These are phyloP conservation scores for Penicillium lividum DNA, from an alignment of 495 filamentous ascomycete species.

Conservation along the genomic window DNA sequence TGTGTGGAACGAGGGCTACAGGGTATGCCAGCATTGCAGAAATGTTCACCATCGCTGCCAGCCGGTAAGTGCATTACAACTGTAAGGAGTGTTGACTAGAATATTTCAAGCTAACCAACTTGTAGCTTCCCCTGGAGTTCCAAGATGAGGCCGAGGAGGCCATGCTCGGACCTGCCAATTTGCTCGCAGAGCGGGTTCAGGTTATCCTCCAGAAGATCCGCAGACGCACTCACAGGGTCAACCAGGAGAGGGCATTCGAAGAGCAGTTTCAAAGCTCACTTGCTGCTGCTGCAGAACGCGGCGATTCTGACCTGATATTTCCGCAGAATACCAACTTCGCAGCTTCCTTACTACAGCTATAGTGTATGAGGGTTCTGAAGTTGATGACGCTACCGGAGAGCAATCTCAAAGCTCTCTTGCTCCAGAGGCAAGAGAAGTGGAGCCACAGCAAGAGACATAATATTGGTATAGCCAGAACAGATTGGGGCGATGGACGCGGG, in stretches of 20 bases:
- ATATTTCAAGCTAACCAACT: background rate
- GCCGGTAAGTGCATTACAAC: background rate
- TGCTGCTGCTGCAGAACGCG: too few relatives aligned
- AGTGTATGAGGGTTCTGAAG: too few relatives aligned
- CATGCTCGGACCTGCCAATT: background rate
- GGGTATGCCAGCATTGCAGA: conserved; percentile 3
- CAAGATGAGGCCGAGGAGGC: background rate
- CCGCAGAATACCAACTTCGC: too few relatives aligned
- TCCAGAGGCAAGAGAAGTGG: background rate
- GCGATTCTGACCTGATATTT: too few relatives aligned
- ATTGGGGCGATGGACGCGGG: background rate
- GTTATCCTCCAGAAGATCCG: conserved; percentile 4
- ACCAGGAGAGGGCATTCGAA: background rate
- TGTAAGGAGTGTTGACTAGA: background rate
- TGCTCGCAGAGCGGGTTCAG: background rate
- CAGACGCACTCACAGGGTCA: background rate
- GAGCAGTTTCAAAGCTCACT: background rate
- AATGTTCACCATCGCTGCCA: background rate
- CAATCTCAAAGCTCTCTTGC: background rate
- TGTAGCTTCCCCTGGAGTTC: conserved; percentile 6
- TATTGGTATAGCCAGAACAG: background rate
- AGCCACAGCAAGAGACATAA: background rate
- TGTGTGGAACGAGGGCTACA: background rate
- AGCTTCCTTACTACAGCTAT: too few relatives aligned
- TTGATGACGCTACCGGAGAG: too few relatives aligned